Conservation (phyloP, 768 basidiomycete genomes). For the Suillus spraguei region DNA sequence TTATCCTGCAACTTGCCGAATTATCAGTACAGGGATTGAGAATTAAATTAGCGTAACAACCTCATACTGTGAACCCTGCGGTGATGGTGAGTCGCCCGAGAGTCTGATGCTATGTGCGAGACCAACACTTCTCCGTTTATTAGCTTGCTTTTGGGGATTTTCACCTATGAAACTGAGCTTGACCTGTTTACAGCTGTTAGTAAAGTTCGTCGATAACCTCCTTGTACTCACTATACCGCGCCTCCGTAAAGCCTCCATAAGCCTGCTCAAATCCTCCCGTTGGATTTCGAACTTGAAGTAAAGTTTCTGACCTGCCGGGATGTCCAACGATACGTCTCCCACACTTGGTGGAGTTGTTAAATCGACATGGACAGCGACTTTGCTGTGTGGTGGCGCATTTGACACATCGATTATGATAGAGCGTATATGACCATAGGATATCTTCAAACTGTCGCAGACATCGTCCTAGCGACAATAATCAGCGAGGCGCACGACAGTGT, state of each 20-base stretch:
- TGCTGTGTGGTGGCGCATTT: conserved; percentile 20
- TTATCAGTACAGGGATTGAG: not conserved
- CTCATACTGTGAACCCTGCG: conserved; percentile 32
- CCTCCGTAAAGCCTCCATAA: conserved; percentile 43
- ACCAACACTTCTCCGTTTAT: conserved; percentile 26
- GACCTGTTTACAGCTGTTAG: conserved; percentile 23
- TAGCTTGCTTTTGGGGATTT: conserved; percentile 19
- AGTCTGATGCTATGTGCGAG: conserved; percentile 31
- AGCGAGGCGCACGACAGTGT: conserved; percentile 11
- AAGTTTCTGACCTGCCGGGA: conserved; percentile 21
- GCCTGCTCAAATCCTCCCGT: conserved; percentile 35
- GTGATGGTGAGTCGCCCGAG: conserved; percentile 20
- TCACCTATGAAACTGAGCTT: conserved; percentile 29
- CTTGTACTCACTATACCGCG: conserved; percentile 48
- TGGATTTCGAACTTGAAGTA: conserved; percentile 43
- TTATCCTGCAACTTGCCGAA: conserved; percentile 22
- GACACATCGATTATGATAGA: conserved; percentile 29
- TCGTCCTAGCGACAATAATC: conserved; percentile 39
- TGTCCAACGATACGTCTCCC: conserved; percentile 30
- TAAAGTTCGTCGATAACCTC: not conserved
- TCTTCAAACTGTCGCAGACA: conserved; percentile 51
- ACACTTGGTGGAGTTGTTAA: conserved; percentile 43
- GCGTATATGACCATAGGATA: conserved; percentile 41
- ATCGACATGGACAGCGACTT: conserved; percentile 30
- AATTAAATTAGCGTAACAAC: conserved; percentile 1